Conservation (phyloP, 2,329 filamentous ascomycete genomes). For the Talaromyces rugulosus region DNA sequence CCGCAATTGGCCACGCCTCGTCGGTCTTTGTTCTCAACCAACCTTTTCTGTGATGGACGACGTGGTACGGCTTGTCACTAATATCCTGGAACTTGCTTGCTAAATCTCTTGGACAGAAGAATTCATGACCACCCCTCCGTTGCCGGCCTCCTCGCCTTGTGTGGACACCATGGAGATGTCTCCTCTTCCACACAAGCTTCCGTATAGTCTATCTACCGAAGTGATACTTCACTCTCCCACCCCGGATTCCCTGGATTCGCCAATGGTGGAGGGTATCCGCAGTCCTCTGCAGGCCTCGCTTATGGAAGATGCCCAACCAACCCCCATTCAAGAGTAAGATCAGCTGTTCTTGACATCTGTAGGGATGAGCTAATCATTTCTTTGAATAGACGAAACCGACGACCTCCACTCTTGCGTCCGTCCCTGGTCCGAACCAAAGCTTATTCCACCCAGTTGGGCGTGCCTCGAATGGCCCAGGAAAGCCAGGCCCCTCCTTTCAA, state of each 20-base stretch:
- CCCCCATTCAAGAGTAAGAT: constrained; percentile 33
- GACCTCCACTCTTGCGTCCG: constrained; percentile 66
- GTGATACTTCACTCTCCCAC: constrained; percentile 70
- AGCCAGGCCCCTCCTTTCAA: constrained; percentile 68
- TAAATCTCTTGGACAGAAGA: constrained; percentile 50
- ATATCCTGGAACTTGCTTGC: constrained; percentile 4
- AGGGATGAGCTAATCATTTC: neutral
- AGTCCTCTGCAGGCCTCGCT: constrained; percentile 39
- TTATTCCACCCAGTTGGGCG: constrained; percentile 63
- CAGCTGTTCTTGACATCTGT: constrained; percentile 10
- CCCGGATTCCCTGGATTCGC: constrained; percentile 46
- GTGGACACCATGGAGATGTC: constrained; percentile 90
- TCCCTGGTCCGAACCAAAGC: constrained; percentile 72
- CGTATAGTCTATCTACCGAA: constrained; percentile 56
- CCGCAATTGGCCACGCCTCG: constrained; percentile 79
- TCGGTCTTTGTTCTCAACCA: constrained; percentile 75
- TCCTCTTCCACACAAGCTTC: constrained; percentile 80
- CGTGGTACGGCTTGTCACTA: constrained; percentile 48
- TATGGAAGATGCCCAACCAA: constrained; percentile 26
- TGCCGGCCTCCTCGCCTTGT: constrained; percentile 76
- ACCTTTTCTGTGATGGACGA: constrained; percentile 58
- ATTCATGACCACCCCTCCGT: constrained; percentile 75
- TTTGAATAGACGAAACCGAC: constrained; percentile 53
- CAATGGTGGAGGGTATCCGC: constrained; percentile 36
- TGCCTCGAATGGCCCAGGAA: constrained; percentile 59